A percentile compares a stretch with the other conserved stretches of the same genome.
Evolutionary conservation across 371 early-diverging fungal species (phyloP).

Genomic region (Sporodiniella umbellata): DNA sequence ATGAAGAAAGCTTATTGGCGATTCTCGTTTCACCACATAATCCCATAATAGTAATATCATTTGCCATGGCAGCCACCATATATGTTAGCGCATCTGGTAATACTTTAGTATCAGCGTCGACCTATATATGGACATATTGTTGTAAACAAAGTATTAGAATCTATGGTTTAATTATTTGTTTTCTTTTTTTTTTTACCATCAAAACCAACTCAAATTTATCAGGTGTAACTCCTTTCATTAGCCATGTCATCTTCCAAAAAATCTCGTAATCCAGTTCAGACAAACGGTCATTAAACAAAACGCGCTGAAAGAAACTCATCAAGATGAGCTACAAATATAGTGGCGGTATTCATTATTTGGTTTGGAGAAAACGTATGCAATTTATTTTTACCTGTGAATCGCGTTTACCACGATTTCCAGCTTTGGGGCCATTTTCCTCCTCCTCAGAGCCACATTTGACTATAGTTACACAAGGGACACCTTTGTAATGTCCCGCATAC

Average conservation of each 20-base stretch:
- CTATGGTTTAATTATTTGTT: neutral
- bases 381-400: conserved; percentile 89
- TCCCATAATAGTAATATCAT: conserved; percentile 83
- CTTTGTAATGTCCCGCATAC: conserved; percentile 90
- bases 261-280: conserved; percentile 95
- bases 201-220: conserved; percentile 88
- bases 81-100: conserved; percentile 70
- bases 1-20: conserved; percentile 74
- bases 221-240: conserved; percentile 83
- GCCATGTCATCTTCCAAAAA: conserved; percentile 82
- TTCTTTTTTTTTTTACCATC: conserved; percentile 58
- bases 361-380: too few species aligned
- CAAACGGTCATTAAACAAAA: conserved; percentile 92
- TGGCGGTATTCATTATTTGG: neutral
- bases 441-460: conserved; percentile 29
- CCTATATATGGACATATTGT: too few species aligned
- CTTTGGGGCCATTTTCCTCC: conserved; percentile 51
- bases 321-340: conserved; percentile 60
- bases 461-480: conserved; percentile 83
- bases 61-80: conserved; percentile 81
- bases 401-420: conserved; percentile 98
- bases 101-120: conserved; percentile 96
- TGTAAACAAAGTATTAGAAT: neutral
- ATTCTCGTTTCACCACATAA: conserved; percentile 87
- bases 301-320: conserved; percentile 94